Base-by-base conservation (phyloP, 441 rosid species). In the Corymbia calophylla region DNA sequence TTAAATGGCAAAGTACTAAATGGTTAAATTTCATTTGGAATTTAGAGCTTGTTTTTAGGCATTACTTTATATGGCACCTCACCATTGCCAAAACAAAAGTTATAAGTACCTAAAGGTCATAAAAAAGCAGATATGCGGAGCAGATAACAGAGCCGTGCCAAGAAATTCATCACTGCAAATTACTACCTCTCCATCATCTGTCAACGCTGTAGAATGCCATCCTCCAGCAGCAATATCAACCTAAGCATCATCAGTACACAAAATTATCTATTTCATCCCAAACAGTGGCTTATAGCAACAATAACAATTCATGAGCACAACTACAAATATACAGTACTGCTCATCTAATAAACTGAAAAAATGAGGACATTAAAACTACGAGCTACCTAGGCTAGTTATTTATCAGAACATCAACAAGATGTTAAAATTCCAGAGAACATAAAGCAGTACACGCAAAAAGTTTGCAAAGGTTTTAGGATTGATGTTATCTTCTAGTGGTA, bases 221-320 rank as follows among this genome's bases (percentile, higher is more conserved):
- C 99, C 99, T 89, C 99, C 99, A 89, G 97, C 99, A 89, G 99
- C 99, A 89, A 98, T 98, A 93, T 97, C 99, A 94, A 97, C 98
- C 99, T 98, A 94, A 56, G 90, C 51, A 93, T 60, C 90, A 53
- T 49, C 88, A 55, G 51, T 77, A 39, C 84, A 23, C n/a, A 39
- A 70, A 35, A 25, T 77, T 25, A 39, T 62, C n/a, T 77, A 39
- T 44, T 32, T 77, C 49, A 77, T 77, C 9, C 51, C 84, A 77
- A 77, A 77, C 29, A 39, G 84, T 12, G n/a, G n/a, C n/a, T 77
- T 11, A 21, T 39, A 73, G 39, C 4, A 16, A 73, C 84, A 73
- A 21, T 9, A 35, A 18, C 48, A 19, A 27, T 23, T 39, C 23
- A 39, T 77, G 84, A 29, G 0, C 84, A 39, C n/a, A 39, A 77